Conservation (phyloP, 2,329 filamentous ascomycete species). For the Penicillium nordicum region DNA sequence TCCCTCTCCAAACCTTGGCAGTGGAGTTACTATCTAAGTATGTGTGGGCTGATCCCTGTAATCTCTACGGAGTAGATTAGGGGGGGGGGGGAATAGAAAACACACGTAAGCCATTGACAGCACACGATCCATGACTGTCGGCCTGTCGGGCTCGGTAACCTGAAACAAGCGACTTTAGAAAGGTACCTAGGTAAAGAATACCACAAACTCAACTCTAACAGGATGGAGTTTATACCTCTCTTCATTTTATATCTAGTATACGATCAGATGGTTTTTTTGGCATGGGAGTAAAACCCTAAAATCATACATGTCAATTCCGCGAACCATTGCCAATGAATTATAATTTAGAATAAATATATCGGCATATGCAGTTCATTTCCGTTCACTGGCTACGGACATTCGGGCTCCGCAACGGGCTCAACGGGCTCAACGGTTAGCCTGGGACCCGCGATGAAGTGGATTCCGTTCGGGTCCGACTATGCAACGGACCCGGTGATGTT, state of each 20-base stretch:
- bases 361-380: background rate
- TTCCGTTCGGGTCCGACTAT: slow-evolving; percentile 4
- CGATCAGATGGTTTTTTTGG: slow-evolving; percentile 9
- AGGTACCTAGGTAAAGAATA: slow-evolving; percentile 2
- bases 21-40: slow-evolving; percentile 7
- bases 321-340: background rate
- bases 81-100: background rate
- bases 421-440: slow-evolving; percentile 18
- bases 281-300: background rate
- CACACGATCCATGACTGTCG: background rate
- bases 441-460: slow-evolving; percentile 5
- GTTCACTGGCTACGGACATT: background rate
- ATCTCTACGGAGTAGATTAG: slow-evolving; percentile 8
- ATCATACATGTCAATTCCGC: background rate
- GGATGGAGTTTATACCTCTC: background rate
- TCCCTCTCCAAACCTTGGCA: background rate
- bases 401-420: slow-evolving; percentile 17
- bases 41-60: slow-evolving; percentile 22
- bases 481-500: background rate
- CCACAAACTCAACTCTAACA: background rate
- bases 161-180: slow-evolving; percentile 14
- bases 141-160: background rate
- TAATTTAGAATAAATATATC: background rate
- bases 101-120: background rate
- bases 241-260: background rate